Evolutionary conservation across 352 stramenopile species (phyloP), one percentile per base, ranked within the genome.

Genomic region (Phytophthora aleatoria): DNA sequence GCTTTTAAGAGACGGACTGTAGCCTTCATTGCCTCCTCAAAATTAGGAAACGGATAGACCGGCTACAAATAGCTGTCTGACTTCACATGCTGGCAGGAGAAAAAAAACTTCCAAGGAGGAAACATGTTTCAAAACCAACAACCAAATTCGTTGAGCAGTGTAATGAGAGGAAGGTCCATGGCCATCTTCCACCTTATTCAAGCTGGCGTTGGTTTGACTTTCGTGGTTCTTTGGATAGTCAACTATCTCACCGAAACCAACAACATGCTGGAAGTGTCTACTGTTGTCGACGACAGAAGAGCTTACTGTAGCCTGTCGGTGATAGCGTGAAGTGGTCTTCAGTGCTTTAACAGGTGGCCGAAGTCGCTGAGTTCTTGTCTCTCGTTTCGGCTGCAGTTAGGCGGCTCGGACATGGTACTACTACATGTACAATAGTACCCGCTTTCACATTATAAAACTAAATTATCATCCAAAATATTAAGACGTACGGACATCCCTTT

Each of bases 401-500:
- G 28, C 28, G 28, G 3, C 28, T 33, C 16, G 16, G 16, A 20
- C 16, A 20, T 20, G 16, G 16, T 20, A 20, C 16, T 20, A 20
- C 16, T 20, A 20, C 16, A 20, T 20, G n/a, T 20, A 20, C 16
- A 20, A 20, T 20, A 20, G 16, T 20, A 20, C 16, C 16, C 16
- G 16, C 16, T 20, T 20, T 20, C 16, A 20, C 16, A 20, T 33
- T 8, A 20, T 20, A 20, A 20, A 20, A 20, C 16, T 20, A 33
- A 7, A 33, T 33, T 33, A 20, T 20, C 28, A 7, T 33, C 28
- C 16, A 20, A 33, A 3, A 12, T 45, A 47, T 31, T 31, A 54
- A 62, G 20, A 57, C 13, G 28, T 58, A 58, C 55, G 36, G 56
- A 50, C 27, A 27, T 44, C 47, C 44, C 55, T 57, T n/a, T 50